phyloP scores from a whole-genome alignment of 1,139 yeast species.

The Yamadazyma songkhlaensis region DNA sequence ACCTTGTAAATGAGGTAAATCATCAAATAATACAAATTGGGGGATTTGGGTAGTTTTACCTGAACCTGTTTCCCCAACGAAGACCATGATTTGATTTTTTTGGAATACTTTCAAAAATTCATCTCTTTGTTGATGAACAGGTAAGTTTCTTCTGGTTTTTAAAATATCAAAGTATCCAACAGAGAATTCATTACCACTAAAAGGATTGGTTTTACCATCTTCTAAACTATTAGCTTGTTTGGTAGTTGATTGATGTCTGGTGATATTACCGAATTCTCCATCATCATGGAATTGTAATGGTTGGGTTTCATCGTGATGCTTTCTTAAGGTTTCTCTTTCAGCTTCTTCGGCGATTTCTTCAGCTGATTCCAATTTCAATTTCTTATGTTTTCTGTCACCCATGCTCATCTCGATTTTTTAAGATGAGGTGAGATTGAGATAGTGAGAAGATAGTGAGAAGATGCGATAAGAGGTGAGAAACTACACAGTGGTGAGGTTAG shows the following conservation, averaged over 20 bases:
- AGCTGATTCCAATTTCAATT: conserved; percentile 14
- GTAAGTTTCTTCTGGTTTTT: conserved; percentile 76
- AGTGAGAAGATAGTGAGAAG: no score
- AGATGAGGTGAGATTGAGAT: no score
- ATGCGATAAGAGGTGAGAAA: no score
- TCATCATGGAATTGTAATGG: conserved; percentile 30
- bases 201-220: conserved; percentile 66
- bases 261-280: conserved; percentile 55
- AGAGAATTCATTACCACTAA: conserved; percentile 64
- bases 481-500: no score
- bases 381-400: conserved; percentile 10
- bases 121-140: conserved; percentile 90
- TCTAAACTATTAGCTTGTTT: conserved; percentile 66
- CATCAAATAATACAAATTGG: conserved; percentile 91
- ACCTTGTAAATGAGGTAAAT: conserved; percentile 77
- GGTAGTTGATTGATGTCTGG: conserved; percentile 72
- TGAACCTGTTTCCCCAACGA: conserved; percentile 98
- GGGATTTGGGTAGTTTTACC: conserved; percentile 98
- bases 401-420: conserved; percentile 1
- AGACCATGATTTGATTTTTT: conserved; percentile 89
- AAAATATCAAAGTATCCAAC: conserved; percentile 74
- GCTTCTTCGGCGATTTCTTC: conserved; percentile 10
- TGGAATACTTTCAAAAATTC: conserved; percentile 86
- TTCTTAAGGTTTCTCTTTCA: conserved; percentile 4
- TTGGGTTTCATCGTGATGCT: conserved; percentile 2